Evolutionary conservation across 176 grass and related monocot species (phyloP).

Genomic region (Lolium rigidum): DNA sequence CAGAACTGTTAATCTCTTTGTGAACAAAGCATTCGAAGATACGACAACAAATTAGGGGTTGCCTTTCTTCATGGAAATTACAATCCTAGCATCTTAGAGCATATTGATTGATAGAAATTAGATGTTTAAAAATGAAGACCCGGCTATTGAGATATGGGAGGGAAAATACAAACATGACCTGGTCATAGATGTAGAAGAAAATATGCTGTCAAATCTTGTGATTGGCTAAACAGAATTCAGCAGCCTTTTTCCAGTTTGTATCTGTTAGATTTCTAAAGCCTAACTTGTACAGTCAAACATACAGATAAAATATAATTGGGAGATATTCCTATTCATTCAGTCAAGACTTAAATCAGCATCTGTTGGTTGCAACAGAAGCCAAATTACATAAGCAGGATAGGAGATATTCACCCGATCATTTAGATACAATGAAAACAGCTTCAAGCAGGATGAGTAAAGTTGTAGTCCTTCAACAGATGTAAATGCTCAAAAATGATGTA

Average conservation of each 20-base stretch:
- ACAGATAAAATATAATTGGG: background rate
- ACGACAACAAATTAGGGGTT: background rate
- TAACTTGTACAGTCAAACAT: background rate
- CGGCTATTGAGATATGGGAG: background rate
- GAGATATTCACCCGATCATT: background rate
- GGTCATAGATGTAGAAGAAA: background rate
- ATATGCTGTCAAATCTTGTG: background rate
- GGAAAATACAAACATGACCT: background rate
- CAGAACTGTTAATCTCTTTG: background rate
- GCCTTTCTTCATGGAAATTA: background rate
- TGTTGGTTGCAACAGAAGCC: slow-evolving; percentile 24
- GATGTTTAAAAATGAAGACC: slow-evolving; percentile 2
- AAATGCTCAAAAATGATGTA: background rate
- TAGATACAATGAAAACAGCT: background rate
- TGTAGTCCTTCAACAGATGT: background rate
- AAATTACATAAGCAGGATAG: slow-evolving; percentile 2
- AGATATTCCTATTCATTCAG: background rate
- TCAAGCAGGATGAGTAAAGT: background rate
- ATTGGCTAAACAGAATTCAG: background rate
- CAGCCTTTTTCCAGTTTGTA: background rate
- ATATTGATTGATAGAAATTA: background rate
- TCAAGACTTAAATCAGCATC: slow-evolving; percentile 52
- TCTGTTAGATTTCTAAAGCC: background rate
- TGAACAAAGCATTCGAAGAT: background rate
- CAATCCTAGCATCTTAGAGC: background rate